phyloP scores from a whole-genome alignment of 176 grass and related monocot species.

The Avena atlantica region DNA sequence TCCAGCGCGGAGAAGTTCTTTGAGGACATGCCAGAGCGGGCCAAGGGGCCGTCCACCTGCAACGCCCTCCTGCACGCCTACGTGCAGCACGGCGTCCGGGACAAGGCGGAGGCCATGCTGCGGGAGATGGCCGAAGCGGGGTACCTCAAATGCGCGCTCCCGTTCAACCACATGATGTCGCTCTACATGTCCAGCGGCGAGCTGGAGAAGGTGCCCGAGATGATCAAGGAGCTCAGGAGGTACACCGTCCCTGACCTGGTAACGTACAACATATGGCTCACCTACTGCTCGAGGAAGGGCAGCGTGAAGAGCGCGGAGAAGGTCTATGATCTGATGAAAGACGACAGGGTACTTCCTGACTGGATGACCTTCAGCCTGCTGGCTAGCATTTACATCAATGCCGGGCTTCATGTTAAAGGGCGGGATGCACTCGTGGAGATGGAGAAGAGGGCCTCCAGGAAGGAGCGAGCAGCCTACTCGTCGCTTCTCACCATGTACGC shows the following conservation, averaged over 20 bases:
- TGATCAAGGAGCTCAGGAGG: conserved; percentile 68
- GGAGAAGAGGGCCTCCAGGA: conserved; percentile 72
- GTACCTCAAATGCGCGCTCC: conserved; percentile 64
- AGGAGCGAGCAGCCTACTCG: conserved; percentile 57
- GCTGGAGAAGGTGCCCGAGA: conserved; percentile 60
- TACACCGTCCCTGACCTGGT: conserved; percentile 63
- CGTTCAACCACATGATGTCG: conserved; percentile 92
- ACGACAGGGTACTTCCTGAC: conserved; percentile 56
- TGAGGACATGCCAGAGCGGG: conserved; percentile 83
- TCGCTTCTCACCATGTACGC: conserved; percentile 77
- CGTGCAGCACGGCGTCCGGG: conserved; percentile 42
- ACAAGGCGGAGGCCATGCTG: conserved; percentile 81
- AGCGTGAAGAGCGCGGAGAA: conserved; percentile 58
- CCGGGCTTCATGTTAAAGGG: conserved; percentile 53
- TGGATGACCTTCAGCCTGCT: conserved; percentile 88
- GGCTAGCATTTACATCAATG: conserved; percentile 72
- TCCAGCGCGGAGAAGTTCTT: conserved; percentile 86
- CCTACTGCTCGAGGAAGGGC: conserved; percentile 69
- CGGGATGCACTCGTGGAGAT: conserved; percentile 64
- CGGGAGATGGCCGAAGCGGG: conserved; percentile 63
- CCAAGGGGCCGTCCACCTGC: conserved; percentile 71
- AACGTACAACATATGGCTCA: conserved; percentile 81
- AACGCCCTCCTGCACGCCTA: conserved; percentile 80
- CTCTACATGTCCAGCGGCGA: conserved; percentile 67
- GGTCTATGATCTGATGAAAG: conserved; percentile 61